These are phyloP conservation scores for Lichtheimia hyalospora DNA, from an alignment of 371 early-diverging fungal genomes.

Conservation along the genomic window DNA sequence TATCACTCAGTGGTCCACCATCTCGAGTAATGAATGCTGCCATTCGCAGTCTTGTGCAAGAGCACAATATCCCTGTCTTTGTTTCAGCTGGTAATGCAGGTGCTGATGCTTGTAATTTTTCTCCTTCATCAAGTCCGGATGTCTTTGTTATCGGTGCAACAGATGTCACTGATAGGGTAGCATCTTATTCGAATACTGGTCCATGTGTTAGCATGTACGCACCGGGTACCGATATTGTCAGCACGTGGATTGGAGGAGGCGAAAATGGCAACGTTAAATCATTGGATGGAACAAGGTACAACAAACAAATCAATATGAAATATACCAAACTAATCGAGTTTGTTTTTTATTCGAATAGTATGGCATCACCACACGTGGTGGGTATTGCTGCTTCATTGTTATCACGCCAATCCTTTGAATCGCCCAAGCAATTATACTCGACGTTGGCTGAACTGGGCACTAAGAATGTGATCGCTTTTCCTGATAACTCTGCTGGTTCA, in stretches of 20 bases:
- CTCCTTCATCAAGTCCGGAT: conserved; percentile 60
- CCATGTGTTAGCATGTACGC: conserved; percentile 58
- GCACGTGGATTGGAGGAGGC: conserved; percentile 42
- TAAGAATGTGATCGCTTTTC: conserved; percentile 10
- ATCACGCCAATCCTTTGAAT: conserved; percentile 16
- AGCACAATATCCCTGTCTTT: conserved; percentile 39
- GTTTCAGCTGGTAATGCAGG: conserved; percentile 75
- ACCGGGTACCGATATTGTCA: conserved; percentile 44
- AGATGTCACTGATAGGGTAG: conserved; percentile 43
- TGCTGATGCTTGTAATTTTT: conserved; percentile 65
- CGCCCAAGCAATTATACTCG: conserved; percentile 21
- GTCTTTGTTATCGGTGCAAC: conserved; percentile 73
- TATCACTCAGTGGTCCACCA: conserved; percentile 60
- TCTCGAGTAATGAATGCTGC: conserved; percentile 27
- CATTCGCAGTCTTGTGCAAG: conserved; percentile 48
- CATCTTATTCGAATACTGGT: conserved; percentile 56
- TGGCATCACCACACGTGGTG: conserved; percentile 83
- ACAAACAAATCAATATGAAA: not conserved
- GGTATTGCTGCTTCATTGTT: conserved; percentile 66
- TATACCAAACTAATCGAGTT: too few relatives aligned
- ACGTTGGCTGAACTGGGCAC: conserved; percentile 15
- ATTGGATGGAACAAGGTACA: conserved; percentile 65
- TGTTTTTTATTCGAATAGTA: conserved; percentile 25
- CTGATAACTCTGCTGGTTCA: not conserved
- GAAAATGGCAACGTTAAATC: conserved; percentile 24